Evolutionary conservation across 2,329 filamentous ascomycete species (phyloP).

Genomic region (Calonectria pseudoreteaudii): DNA sequence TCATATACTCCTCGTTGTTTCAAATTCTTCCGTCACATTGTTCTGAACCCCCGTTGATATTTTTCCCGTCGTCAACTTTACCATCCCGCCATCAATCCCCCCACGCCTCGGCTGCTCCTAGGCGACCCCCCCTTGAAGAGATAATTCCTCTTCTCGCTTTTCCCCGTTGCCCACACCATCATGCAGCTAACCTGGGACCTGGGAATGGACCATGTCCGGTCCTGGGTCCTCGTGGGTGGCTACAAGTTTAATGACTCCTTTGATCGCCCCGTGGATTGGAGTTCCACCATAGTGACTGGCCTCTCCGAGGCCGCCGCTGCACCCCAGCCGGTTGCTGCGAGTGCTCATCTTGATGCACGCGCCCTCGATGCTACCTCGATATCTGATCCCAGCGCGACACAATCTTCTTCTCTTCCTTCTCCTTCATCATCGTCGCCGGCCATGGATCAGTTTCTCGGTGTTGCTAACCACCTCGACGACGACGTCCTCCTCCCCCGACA

Average conservation of each 20-base stretch:
- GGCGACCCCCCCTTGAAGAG: neutral
- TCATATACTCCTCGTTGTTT: neutral
- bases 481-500: constrained; percentile 39
- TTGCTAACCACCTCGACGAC: constrained; percentile 32
- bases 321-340: constrained; percentile 33
- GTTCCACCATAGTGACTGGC: constrained; percentile 40
- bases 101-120: neutral
- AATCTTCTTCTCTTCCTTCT: constrained; percentile 16
- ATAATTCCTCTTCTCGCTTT: constrained; percentile 15
- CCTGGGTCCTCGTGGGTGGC: constrained; percentile 42
- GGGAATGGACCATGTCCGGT: constrained; percentile 44
- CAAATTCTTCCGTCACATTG: neutral
- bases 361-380: constrained; percentile 23
- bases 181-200: constrained; percentile 46
- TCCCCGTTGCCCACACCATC: constrained; percentile 22
- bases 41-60: neutral
- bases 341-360: constrained; percentile 31
- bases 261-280: constrained; percentile 38
- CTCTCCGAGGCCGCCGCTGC: constrained; percentile 39
- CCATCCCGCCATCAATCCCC: neutral
- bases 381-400: constrained; percentile 25
- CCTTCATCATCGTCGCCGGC: constrained; percentile 11
- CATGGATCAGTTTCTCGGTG: constrained; percentile 27
- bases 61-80: neutral
- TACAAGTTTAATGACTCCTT: constrained; percentile 36